Base-by-base conservation (phyloP, 2,329 filamentous ascomycete genomes). In the Cladosporium austrohemisphaericum region DNA sequence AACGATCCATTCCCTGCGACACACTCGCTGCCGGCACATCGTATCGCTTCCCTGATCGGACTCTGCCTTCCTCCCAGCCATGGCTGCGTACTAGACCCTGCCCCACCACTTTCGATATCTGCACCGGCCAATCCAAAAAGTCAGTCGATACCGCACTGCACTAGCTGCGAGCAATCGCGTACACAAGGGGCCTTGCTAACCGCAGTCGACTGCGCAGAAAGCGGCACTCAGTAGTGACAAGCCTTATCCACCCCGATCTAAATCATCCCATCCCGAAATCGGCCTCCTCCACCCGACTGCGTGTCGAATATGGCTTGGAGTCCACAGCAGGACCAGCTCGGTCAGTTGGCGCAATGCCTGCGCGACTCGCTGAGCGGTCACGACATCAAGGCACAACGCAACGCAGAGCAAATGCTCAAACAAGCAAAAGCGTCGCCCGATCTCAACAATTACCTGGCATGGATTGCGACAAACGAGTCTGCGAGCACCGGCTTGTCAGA, bases 371-470 rank as follows among this genome's bases (percentile, higher is more conserved):
- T 97, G 63, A 94, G 88, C 68, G 86, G 85, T 59, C 85, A 87
- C 67, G 81, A 95, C 71, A 83, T 83, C 67, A 76, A 71, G 61
- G 84, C 85, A 46, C 90, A 93, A 70, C 94, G 92, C 72, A 86
- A 94, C 70, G 92, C 93, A 50, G 92, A 95, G 73, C 72, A 81
- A 69, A 94, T 97, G 88, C 87, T 98, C 61, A 78, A 82, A 57
- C 87, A 95, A 73, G 93, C 92, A 53, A 94, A 88, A 67, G 74
- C 77, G 45, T 93, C 88, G 9, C 91, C 91, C 41, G 92, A 97
- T 68, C 88, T 96, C 75, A 92, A 94, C 75, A 97, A 97, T 72
- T 98, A 98, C 70, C 83, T 98, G 36, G 87, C 88, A 59, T 96
- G 87, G 70, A 80, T 98, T 55, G 95, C 70, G 88, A 87, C 52